Evolutionary conservation across 768 basidiomycete genomes (phyloP).

Genomic region (Dentipellis fragilis): DNA sequence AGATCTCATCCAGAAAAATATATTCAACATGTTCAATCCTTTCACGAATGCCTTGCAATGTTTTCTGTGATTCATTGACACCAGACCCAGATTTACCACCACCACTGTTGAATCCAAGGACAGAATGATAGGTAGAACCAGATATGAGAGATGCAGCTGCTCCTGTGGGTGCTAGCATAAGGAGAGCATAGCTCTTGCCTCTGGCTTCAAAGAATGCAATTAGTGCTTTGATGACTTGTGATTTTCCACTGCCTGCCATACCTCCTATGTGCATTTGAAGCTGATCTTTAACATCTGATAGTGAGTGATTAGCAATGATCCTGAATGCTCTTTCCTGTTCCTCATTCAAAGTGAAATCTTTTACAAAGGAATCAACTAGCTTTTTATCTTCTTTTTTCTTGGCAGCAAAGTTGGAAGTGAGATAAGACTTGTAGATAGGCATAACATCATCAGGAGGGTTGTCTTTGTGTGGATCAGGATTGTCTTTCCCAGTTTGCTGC

Average conservation of each 20-base stretch:
- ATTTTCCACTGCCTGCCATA: conserved; percentile 17
- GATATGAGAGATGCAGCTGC: conserved; percentile 9
- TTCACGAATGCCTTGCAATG: background rate
- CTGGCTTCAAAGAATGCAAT: conserved; percentile 6
- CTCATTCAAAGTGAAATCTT: conserved; percentile 6
- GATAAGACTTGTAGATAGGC: background rate
- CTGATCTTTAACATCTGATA: background rate
- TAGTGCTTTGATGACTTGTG: conserved; percentile 13
- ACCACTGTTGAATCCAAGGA: conserved; percentile 2
- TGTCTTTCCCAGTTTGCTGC: background rate
- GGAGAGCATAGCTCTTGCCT: conserved; percentile 5
- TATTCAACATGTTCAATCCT: conserved; percentile 23
- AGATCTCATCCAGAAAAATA: conserved; percentile 34
- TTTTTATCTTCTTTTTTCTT: background rate
- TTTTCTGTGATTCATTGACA: background rate
- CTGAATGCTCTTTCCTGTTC: conserved; percentile 14
- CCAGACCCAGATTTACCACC: background rate
- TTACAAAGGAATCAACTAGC: background rate
- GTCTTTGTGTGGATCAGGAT: background rate
- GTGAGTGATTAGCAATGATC: conserved; percentile 13
- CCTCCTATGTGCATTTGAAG: conserved; percentile 9
- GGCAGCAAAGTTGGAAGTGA: background rate
- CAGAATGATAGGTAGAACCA: conserved; percentile 17
- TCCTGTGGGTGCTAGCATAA: conserved; percentile 14
- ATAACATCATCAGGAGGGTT: background rate